phyloP scores from a whole-genome alignment of 306 rosid genomes.

The Hippophae rhamnoides region DNA sequence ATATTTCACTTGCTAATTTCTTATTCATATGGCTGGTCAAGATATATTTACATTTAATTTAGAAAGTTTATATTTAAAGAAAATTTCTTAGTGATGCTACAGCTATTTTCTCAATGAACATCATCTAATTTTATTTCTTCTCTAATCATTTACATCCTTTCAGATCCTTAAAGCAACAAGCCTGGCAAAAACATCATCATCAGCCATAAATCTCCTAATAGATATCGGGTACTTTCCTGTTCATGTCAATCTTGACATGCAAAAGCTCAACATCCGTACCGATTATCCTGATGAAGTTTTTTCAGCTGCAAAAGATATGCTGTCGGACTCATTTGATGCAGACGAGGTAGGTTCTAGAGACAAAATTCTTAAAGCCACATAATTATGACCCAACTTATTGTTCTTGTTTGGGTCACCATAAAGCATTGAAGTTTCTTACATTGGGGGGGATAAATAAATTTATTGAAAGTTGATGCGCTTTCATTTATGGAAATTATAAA shows the following conservation, averaged over 20 bases:
- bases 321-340: constrained; percentile 51
- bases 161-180: constrained; percentile 80
- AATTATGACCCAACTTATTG: no score
- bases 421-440: no score
- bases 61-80: constrained; percentile 1
- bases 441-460: no score
- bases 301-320: constrained; percentile 53
- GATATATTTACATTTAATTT: neutral
- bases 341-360: constrained; percentile 46
- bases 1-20: constrained; percentile 6
- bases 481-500: neutral
- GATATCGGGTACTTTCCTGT: constrained; percentile 82
- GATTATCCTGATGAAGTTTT: constrained; percentile 59
- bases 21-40: constrained; percentile 7
- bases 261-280: constrained; percentile 60
- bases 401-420: no score
- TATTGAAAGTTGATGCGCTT: neutral
- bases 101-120: constrained; percentile 3
- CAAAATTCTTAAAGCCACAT: no score
- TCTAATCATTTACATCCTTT: constrained; percentile 9
- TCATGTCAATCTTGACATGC: constrained; percentile 83
- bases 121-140: neutral
- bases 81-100: constrained; percentile 8
- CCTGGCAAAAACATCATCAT: constrained; percentile 56
- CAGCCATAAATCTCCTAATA: constrained; percentile 69